Percentiles rank a stretch among this genome's conserved stretches.
These are phyloP conservation scores for Decorospora gaudefroyi DNA, from an alignment of 2,329 filamentous ascomycete species.

Conservation along the genomic window DNA sequence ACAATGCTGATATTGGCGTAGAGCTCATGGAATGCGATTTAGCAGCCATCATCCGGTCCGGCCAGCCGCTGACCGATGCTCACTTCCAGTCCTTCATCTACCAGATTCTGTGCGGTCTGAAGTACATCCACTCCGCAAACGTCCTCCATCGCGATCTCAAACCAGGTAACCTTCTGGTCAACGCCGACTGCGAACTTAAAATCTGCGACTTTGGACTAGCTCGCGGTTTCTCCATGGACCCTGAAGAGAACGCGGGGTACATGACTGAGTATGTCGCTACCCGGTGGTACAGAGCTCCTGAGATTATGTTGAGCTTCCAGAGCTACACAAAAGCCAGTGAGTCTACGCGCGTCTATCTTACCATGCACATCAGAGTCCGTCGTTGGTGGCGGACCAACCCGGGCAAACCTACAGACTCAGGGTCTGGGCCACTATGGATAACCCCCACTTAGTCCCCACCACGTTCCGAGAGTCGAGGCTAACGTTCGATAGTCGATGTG, in stretches of 20 bases:
- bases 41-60: conserved; percentile 95
- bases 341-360: conserved; percentile 1
- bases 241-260: conserved; percentile 97
- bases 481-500: conserved; percentile 74
- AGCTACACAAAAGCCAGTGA: conserved; percentile 97
- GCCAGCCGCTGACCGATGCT: conserved; percentile 94
- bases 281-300: conserved; percentile 96
- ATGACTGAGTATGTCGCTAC: conserved; percentile 99
- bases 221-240: conserved; percentile 93
- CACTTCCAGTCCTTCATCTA: conserved; percentile 99
- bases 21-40: conserved; percentile 99
- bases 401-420: conserved; percentile 1
- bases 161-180: conserved; percentile 94
- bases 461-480: conserved; percentile 24
- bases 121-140: conserved; percentile 99
- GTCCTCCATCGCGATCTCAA: conserved; percentile 97
- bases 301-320: conserved; percentile 99
- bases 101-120: conserved; percentile 97
- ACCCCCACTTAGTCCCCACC: conserved; percentile 9
- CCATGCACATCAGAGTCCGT: not conserved
- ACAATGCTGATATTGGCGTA: conserved; percentile 50
- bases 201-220: conserved; percentile 98
- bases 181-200: conserved; percentile 98
- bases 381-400: conserved; percentile 7
- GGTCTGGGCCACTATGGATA: conserved; percentile 7